Evolutionary conservation across 1,284 basidiomycete species (phyloP).

Genomic region (Sporisorium sorghi): DNA sequence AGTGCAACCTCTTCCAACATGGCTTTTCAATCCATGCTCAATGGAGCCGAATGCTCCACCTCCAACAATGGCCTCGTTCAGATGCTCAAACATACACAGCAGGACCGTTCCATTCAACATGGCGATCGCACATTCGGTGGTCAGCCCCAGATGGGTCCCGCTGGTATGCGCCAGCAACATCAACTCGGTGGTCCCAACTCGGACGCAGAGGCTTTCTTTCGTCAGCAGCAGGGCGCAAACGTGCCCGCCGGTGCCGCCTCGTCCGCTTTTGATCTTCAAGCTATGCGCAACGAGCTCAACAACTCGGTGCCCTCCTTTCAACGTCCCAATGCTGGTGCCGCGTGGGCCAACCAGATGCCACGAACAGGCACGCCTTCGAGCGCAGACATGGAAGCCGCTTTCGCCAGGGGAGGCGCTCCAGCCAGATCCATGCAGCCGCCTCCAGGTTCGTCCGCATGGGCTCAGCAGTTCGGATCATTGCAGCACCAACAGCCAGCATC

Average conservation of each 20-base stretch:
- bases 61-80: conserved; percentile 87
- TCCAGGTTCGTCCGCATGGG: conserved; percentile 48
- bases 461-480: conserved; percentile 50
- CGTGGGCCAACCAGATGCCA: conserved; percentile 64
- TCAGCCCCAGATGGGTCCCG: conserved; percentile 34
- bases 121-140: conserved; percentile 58
- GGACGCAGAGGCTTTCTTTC: conserved; percentile 64
- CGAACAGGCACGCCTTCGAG: conserved; percentile 24
- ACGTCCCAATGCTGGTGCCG: conserved; percentile 25
- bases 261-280: conserved; percentile 59
- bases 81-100: conserved; percentile 89
- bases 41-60: conserved; percentile 88
- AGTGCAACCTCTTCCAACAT: conserved; percentile 51
- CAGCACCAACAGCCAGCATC: conserved; percentile 23
- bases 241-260: conserved; percentile 31
- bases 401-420: conserved; percentile 35
- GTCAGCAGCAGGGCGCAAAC: conserved; percentile 48
- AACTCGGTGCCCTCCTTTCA: conserved; percentile 31
- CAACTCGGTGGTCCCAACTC: conserved; percentile 35
- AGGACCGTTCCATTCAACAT: conserved; percentile 84
- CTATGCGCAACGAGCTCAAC: conserved; percentile 54
- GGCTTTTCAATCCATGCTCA: conserved; percentile 76
- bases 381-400: conserved; percentile 57
- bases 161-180: conserved; percentile 47
- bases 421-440: conserved; percentile 26